Percentiles rank a stretch among this genome's conserved stretches.
phyloP scores from a whole-genome alignment of 352 stramenopile species.

The Phytophthora hybrid region DNA sequence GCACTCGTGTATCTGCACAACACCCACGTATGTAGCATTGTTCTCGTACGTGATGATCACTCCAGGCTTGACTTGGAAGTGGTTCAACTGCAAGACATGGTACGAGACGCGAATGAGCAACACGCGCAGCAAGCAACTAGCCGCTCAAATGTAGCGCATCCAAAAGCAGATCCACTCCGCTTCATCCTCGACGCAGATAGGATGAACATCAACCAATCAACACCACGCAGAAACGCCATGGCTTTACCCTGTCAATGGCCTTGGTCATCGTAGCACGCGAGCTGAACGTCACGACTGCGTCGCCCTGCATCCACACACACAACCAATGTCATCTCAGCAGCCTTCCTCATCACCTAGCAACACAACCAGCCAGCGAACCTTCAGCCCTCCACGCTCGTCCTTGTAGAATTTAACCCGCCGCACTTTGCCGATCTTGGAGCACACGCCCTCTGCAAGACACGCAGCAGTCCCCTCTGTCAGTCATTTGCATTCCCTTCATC shows the following conservation, averaged over 20 bases:
- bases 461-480: not conserved
- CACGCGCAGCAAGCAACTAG: not conserved
- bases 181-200: not conserved
- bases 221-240: not conserved
- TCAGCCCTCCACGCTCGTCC: slow-evolving; percentile 76
- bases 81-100: slow-evolving; percentile 61
- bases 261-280: slow-evolving; percentile 71
- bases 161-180: not conserved
- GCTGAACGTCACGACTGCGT: slow-evolving; percentile 85
- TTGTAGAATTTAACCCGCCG: slow-evolving; percentile 90
- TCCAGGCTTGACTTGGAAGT: slow-evolving; percentile 87
- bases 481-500: not conserved
- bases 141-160: not conserved
- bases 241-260: slow-evolving; percentile 77
- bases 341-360: too few relatives aligned
- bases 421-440: slow-evolving; percentile 80
- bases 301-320: slow-evolving; percentile 41
- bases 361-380: slow-evolving; percentile 21
- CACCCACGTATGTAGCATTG: not conserved
- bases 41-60: slow-evolving; percentile 78
- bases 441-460: slow-evolving; percentile 62
- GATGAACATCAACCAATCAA: not conserved
- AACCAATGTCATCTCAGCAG: too few relatives aligned
- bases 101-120: slow-evolving; percentile 43
- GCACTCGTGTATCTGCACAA: not conserved